Evolutionary conservation across 1,284 basidiomycete species (phyloP).

Genomic region (Microbotryum intermedium): DNA sequence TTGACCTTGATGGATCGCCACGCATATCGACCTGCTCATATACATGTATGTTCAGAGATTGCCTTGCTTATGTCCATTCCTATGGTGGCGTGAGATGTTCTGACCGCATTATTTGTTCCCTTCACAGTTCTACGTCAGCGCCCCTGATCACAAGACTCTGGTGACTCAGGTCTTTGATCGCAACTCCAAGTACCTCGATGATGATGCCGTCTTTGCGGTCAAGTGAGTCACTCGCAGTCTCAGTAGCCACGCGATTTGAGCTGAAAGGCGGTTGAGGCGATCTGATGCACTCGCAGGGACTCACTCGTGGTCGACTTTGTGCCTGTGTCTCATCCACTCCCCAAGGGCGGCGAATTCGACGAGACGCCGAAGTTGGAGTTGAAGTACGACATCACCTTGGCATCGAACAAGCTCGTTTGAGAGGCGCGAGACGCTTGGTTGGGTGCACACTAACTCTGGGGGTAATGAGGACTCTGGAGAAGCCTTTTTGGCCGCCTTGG

Average conservation of each 20-base stretch:
- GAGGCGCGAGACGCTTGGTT: too few species aligned
- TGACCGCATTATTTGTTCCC: constrained; percentile 10
- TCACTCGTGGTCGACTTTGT: constrained; percentile 37
- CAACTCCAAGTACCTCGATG: constrained; percentile 39
- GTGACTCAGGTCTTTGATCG: constrained; percentile 39
- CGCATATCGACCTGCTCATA: constrained; percentile 41
- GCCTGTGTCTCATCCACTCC: constrained; percentile 16
- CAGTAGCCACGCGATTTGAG: too few species aligned
- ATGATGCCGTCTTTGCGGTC: constrained; percentile 42
- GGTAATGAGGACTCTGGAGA: too few species aligned
- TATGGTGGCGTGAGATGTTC: constrained; percentile 1
- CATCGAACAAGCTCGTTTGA: background rate
- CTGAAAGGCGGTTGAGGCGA: too few species aligned
- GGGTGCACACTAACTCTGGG: too few species aligned
- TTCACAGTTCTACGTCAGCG: constrained; percentile 35
- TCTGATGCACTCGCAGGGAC: constrained; percentile 4
- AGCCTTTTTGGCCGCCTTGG: too few species aligned
- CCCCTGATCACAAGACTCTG: constrained; percentile 33
- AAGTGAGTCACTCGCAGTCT: constrained; percentile 25
- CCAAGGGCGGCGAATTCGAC: constrained; percentile 20
- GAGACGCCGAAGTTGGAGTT: constrained; percentile 30
- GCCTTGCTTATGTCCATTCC: background rate
- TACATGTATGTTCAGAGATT: constrained; percentile 34
- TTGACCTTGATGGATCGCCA: constrained; percentile 39
- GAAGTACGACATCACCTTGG: constrained; percentile 33